Conservation (phyloP, 345 rosid species). For the Moricandia arvensis region DNA sequence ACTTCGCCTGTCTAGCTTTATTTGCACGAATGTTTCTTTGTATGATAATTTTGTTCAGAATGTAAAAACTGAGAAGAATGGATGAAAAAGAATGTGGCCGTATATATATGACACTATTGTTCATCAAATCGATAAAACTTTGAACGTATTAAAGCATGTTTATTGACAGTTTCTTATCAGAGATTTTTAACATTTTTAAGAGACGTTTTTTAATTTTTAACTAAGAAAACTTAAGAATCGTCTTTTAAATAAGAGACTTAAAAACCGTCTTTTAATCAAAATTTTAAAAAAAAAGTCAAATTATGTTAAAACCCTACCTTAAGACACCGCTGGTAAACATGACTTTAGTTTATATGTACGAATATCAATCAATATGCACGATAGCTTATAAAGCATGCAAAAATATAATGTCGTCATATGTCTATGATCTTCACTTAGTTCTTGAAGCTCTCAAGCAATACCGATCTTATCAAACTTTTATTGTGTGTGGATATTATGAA, state of each 20-base stretch:
- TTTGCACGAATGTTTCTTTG: neutral
- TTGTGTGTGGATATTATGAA: too few species aligned
- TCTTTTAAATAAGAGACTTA: too few species aligned
- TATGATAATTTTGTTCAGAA: neutral
- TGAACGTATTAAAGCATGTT: too few species aligned
- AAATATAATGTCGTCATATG: neutral
- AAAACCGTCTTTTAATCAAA: too few species aligned
- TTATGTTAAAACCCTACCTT: too few species aligned
- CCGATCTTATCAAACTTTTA: too few species aligned
- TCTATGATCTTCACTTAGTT: neutral
- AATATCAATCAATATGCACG: neutral
- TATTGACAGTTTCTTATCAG: too few species aligned
- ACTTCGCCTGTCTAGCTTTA: neutral
- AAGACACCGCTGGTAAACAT: too few species aligned
- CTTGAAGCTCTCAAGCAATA: neutral
- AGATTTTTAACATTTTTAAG: too few species aligned
- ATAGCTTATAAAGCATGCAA: neutral
- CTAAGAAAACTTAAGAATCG: too few species aligned
- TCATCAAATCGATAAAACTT: constrained; percentile 20
- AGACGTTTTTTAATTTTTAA: too few species aligned
- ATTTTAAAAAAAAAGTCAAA: too few species aligned
- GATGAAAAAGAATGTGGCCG: neutral
- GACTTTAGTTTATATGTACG: neutral
- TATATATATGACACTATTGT: constrained; percentile 22
- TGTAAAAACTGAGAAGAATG: neutral